Evolutionary conservation across 257 asterid species (phyloP).

Genomic region (Craterostigma plantagineum): DNA sequence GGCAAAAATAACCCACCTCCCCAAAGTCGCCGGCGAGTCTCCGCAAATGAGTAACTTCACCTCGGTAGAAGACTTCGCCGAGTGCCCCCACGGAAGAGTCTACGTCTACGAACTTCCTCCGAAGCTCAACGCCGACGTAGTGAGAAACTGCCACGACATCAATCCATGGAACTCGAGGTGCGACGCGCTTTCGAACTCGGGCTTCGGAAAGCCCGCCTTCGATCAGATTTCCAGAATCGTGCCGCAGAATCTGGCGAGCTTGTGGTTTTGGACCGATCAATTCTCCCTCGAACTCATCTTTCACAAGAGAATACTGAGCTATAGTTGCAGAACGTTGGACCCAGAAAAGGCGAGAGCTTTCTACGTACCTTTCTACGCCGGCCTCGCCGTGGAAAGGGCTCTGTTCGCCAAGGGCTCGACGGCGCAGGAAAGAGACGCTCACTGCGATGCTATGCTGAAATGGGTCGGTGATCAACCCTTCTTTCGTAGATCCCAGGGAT

Average conservation of each 20-base stretch:
- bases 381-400: conserved; percentile 28
- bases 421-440: conserved; percentile 23
- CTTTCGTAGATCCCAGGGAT: conserved; percentile 29
- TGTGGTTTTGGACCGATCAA: conserved; percentile 76
- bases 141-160: conserved; percentile 25
- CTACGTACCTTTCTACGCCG: conserved; percentile 49
- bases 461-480: conserved; percentile 27
- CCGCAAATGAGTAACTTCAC: neutral
- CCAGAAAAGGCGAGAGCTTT: conserved; percentile 42
- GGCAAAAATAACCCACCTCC: neutral
- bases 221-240: conserved; percentile 12
- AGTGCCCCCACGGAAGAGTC: conserved; percentile 34
- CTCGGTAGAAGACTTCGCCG: neutral
- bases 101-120: conserved; percentile 40
- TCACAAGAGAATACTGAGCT: conserved; percentile 41
- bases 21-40: neutral
- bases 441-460: conserved; percentile 16
- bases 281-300: conserved; percentile 42
- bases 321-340: conserved; percentile 33
- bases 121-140: conserved; percentile 26
- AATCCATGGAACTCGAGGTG: conserved; percentile 58
- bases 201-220: conserved; percentile 39
- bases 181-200: conserved; percentile 46
- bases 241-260: conserved; percentile 19
- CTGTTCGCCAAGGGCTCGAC: conserved; percentile 22